phyloP scores from a whole-genome alignment of 2,329 filamentous ascomycete species.

The Aspergillus fischeri region DNA sequence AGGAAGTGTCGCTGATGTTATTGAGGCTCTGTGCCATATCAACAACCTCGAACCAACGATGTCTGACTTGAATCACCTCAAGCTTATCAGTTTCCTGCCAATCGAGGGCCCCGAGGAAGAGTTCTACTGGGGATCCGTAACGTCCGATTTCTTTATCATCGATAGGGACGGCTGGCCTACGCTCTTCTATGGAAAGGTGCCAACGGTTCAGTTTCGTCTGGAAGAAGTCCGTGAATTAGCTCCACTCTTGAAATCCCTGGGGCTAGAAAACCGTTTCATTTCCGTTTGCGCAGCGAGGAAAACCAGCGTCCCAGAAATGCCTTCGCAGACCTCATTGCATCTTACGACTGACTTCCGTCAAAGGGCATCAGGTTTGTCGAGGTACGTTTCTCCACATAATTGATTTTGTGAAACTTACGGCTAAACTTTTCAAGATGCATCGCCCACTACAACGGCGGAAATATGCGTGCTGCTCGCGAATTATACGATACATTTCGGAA shows the following conservation, averaged over 20 bases:
- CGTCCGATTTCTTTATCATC: slow-evolving; percentile 2
- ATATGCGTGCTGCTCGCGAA: too few relatives aligned
- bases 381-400: background rate
- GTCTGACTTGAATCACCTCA: background rate
- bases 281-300: background rate
- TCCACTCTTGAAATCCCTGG: background rate
- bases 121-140: background rate
- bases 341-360: slow-evolving; percentile 2
- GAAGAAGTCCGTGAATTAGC: background rate
- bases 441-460: too few relatives aligned
- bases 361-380: background rate
- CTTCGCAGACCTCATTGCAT: background rate
- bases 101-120: background rate
- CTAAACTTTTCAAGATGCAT: too few relatives aligned
- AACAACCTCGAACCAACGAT: background rate
- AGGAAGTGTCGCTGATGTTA: background rate
- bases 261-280: background rate
- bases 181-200: background rate
- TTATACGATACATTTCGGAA: background rate
- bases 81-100: background rate
- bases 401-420: too few relatives aligned
- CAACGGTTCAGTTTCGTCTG: background rate
- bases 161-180: slow-evolving; percentile 2
- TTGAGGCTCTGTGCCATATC: background rate
- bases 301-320: background rate